Evolutionary conservation across 2,329 filamentous ascomycete species (phyloP).

Genomic region (Monosporascus sp.): DNA sequence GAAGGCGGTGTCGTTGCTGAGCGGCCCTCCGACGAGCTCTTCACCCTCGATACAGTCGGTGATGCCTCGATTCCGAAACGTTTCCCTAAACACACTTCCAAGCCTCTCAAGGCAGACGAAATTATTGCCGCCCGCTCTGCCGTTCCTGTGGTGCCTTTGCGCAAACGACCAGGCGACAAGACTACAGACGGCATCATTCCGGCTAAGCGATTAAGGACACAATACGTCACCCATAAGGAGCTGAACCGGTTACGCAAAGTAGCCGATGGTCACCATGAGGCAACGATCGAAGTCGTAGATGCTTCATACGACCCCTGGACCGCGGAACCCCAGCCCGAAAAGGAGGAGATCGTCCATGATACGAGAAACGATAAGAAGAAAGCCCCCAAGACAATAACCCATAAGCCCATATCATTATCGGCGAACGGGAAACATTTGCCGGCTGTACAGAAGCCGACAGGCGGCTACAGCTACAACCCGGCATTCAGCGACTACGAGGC

Average conservation of each 20-base stretch:
- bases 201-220: constrained; percentile 68
- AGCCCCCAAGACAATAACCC: constrained; percentile 68
- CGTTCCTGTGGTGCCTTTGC: constrained; percentile 69
- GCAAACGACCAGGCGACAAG: constrained; percentile 69
- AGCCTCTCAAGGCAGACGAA: constrained; percentile 82
- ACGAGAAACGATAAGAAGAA: constrained; percentile 51
- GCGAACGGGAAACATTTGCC: constrained; percentile 75
- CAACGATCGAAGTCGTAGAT: constrained; percentile 50
- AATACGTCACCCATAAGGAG: constrained; percentile 82
- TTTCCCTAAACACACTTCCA: constrained; percentile 61
- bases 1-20: constrained; percentile 84
- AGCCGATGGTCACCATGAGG: constrained; percentile 65
- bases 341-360: constrained; percentile 27
- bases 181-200: constrained; percentile 69
- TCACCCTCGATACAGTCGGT: constrained; percentile 73
- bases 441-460: constrained; percentile 71
- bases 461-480: constrained; percentile 90
- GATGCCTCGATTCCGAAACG: constrained; percentile 61
- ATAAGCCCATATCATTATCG: constrained; percentile 75
- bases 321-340: constrained; percentile 31
- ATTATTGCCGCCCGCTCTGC: constrained; percentile 82
- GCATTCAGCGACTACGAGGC: constrained; percentile 79
- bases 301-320: constrained; percentile 78
- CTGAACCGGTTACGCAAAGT: constrained; percentile 71
- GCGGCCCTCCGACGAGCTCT: constrained; percentile 76